Conservation (phyloP, 768 basidiomycete species). For the Psilocybe tampanensis region DNA sequence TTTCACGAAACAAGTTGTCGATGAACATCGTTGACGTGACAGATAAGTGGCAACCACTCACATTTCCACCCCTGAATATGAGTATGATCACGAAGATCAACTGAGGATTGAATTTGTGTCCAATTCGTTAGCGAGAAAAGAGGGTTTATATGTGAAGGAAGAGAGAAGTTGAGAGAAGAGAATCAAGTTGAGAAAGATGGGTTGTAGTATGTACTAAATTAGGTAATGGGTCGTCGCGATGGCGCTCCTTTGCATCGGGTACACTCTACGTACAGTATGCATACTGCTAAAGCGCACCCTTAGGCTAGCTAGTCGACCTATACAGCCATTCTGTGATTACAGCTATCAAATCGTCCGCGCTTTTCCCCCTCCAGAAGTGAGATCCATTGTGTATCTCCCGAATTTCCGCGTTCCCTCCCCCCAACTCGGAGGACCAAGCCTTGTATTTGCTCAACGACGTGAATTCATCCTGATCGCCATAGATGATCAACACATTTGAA, state of each 20-base stretch:
- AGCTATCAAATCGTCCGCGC: slow-evolving; percentile 27
- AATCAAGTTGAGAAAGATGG: slow-evolving; percentile 13
- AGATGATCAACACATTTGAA: slow-evolving; percentile 61
- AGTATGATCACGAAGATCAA: not conserved
- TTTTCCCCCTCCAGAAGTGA: slow-evolving; percentile 67
- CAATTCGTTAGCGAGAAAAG: not conserved
- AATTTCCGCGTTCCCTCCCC: slow-evolving; percentile 30
- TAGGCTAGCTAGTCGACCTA: slow-evolving; percentile 10
- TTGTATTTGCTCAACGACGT: slow-evolving; percentile 58
- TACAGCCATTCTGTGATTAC: slow-evolving; percentile 38
- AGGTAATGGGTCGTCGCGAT: slow-evolving; percentile 18
- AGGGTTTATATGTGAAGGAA: not conserved
- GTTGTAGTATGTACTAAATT: slow-evolving; percentile 20
- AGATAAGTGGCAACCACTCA: slow-evolving; percentile 24
- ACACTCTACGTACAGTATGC: not conserved
- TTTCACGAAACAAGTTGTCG: slow-evolving; percentile 13
- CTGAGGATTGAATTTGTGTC: not conserved
- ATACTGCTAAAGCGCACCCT: slow-evolving; percentile 4
- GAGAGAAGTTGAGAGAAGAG: not conserved
- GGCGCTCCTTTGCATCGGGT: not conserved
- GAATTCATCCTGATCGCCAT: slow-evolving; percentile 75
- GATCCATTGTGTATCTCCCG: slow-evolving; percentile 49
- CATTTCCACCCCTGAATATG: slow-evolving; percentile 30
- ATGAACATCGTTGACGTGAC: slow-evolving; percentile 21
- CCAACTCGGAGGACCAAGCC: slow-evolving; percentile 51